Base-by-base conservation (phyloP, 768 basidiomycete genomes). In the Mycena pura region DNA sequence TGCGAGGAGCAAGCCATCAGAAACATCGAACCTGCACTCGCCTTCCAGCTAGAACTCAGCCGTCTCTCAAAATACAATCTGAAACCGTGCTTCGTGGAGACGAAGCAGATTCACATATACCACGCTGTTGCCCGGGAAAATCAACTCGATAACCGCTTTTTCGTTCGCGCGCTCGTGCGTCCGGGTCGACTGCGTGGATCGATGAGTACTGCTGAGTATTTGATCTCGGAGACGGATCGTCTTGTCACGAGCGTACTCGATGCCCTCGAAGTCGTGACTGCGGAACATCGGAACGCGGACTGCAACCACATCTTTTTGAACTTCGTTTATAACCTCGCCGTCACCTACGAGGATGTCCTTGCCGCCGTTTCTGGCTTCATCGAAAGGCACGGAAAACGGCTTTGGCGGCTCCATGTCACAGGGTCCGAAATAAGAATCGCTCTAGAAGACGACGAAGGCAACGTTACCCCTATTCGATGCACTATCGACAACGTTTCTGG, bases 221-320 rank as follows among this genome's bases (percentile, higher is more conserved):
- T 99, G 71, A 92, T 99, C 66, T 97, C 96, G 1, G 97, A 99
- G 80, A 96, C 96, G 13, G 97, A 99, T 71, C 92, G 97, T 44
- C 87, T 99, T 13, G 92, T 99, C 63, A 96, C 93, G 39, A 91
- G 86, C 69, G 88, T 99, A 67, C 82, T 99, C 63, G 97, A 99
- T 75, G 92, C 96, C 3, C 84, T 99, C 28, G 96, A 99, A 74
- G 91, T 99, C 54, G 94, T 96, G 71, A 89, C 86, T 67, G 93
- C 92, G 8, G 86, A 94, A 69, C 84, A 96, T 69, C 88, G 96
- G 61, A 93, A 91, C 67, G 92, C 96, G 4, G 96, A 99, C 72
- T 95, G 94, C 80, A 99, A 99, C 76, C 96, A 98, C 74, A 97
- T 99, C 74, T 96, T 95, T 81, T 89, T 99, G 88, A 98, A 99